Conservation (phyloP, 2,329 filamentous ascomycete species). For the Phyllosticta citriasiana region DNA sequence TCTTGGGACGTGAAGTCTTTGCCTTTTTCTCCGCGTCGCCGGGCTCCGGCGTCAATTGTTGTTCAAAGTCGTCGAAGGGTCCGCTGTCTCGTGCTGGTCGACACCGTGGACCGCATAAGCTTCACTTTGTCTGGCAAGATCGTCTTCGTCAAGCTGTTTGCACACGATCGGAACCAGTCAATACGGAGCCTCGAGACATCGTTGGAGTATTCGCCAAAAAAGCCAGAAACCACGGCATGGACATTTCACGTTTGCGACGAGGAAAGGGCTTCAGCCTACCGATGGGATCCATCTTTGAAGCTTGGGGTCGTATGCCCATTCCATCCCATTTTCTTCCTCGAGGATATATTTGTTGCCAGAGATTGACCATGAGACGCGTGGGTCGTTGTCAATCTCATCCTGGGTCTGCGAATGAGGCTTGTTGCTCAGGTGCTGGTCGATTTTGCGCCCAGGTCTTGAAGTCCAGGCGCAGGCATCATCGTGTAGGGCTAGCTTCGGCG, state of each 20-base stretch:
- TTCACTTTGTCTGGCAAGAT: slow-evolving; percentile 50
- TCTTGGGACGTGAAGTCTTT: background rate
- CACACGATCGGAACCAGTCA: slow-evolving; percentile 19
- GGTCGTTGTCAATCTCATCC: slow-evolving; percentile 15
- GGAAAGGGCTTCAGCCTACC: slow-evolving; percentile 30
- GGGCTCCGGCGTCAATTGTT: slow-evolving; percentile 1
- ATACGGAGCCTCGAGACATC: slow-evolving; percentile 16
- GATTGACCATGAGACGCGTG: slow-evolving; percentile 18
- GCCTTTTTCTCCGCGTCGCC: background rate
- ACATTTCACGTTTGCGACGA: slow-evolving; percentile 4
- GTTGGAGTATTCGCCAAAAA: slow-evolving; percentile 7
- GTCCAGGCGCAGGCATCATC: background rate
- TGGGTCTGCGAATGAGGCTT: slow-evolving; percentile 10
- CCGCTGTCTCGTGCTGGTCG: slow-evolving; percentile 24
- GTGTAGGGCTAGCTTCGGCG: background rate
- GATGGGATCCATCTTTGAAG: slow-evolving; percentile 66
- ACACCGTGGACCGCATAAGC: slow-evolving; percentile 49
- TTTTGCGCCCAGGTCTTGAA: background rate
- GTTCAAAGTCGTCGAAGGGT: background rate
- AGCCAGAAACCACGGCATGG: slow-evolving; percentile 18
- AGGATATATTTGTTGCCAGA: slow-evolving; percentile 19
- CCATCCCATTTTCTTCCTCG: slow-evolving; percentile 41
- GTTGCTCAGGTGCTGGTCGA: background rate
- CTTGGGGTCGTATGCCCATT: slow-evolving; percentile 70
- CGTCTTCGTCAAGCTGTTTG: slow-evolving; percentile 47